phyloP scores from a whole-genome alignment of 2,329 filamentous ascomycete genomes.

The Paracamarosporium sp. region DNA sequence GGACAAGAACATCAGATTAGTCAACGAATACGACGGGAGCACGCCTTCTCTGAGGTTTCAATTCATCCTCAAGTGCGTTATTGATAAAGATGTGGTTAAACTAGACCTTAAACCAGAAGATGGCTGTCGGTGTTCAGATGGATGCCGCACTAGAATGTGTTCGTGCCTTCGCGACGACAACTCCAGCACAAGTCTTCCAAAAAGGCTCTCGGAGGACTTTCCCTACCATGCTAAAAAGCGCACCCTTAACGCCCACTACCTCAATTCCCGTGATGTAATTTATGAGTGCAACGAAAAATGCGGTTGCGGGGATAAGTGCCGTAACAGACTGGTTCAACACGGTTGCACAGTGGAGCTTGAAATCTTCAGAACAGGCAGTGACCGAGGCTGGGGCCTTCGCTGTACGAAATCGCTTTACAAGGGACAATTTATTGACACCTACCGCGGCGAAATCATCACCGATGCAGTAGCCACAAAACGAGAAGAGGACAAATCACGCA shows the following conservation, averaged over 20 bases:
- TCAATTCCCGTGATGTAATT: slow-evolving; percentile 60
- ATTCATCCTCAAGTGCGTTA: slow-evolving; percentile 70
- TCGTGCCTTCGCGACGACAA: no score
- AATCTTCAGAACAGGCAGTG: slow-evolving; percentile 72
- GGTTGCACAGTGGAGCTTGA: slow-evolving; percentile 74
- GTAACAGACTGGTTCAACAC: slow-evolving; percentile 62
- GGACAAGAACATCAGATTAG: slow-evolving; percentile 60
- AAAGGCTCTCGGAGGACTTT: slow-evolving; percentile 59
- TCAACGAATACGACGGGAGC: slow-evolving; percentile 67
- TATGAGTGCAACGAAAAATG: slow-evolving; percentile 83
- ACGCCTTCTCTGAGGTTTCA: slow-evolving; percentile 67
- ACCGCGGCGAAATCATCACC: slow-evolving; percentile 68
- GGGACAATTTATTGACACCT: slow-evolving; percentile 82
- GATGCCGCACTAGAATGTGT: no score
- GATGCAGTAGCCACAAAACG: slow-evolving; percentile 68
- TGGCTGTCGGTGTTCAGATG: slow-evolving; percentile 72
- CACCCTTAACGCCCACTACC: slow-evolving; percentile 51
- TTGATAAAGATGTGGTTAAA: slow-evolving; percentile 65
- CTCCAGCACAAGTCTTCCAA: no score
- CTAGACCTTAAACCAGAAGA: slow-evolving; percentile 68
- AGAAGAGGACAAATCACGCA: slow-evolving; percentile 57
- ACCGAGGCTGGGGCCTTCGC: slow-evolving; percentile 81
- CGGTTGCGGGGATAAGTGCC: slow-evolving; percentile 60
- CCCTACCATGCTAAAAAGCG: slow-evolving; percentile 49
- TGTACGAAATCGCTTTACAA: slow-evolving; percentile 68